These are phyloP conservation scores for Juglanconis oblonga DNA, from an alignment of 2,329 filamentous ascomycete species.

Conservation along the genomic window DNA sequence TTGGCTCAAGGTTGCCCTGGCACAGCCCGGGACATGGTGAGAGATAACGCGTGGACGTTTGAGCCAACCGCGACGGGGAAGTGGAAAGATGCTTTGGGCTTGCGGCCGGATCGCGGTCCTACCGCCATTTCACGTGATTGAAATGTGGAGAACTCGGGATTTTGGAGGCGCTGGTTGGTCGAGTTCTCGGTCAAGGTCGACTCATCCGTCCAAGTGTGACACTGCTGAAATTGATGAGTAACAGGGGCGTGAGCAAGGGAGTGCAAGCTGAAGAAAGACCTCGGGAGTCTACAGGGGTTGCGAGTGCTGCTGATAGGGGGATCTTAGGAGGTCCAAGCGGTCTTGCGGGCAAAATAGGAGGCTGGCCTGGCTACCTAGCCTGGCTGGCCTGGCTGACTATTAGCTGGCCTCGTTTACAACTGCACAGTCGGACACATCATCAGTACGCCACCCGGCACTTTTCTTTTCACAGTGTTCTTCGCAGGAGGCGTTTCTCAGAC, in stretches of 20 bases:
- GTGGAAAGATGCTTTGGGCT: not conserved
- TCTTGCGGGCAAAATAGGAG: not conserved
- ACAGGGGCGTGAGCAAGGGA: constrained; percentile 7
- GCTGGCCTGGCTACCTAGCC: too few species aligned
- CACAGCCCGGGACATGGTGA: constrained; percentile 6
- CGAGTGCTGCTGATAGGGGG: not conserved
- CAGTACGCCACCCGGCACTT: not conserved
- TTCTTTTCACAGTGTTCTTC: not conserved
- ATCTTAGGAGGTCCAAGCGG: not conserved
- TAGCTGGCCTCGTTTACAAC: too few species aligned
- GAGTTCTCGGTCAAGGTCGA: constrained; percentile 6
- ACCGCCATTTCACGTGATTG: constrained; percentile 13
- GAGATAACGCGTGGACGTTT: constrained; percentile 13
- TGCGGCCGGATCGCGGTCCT: not conserved
- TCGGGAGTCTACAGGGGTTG: constrained; percentile 2
- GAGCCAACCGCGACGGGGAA: constrained; percentile 15
- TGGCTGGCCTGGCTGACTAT: too few species aligned
- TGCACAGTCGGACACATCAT: not conserved
- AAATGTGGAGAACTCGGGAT: not conserved
- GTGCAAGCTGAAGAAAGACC: not conserved
- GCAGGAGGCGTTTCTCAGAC: not conserved
- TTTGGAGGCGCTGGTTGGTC: constrained; percentile 4
- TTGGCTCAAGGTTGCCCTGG: constrained; percentile 13
- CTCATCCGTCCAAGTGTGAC: constrained; percentile 17
- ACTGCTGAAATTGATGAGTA: constrained; percentile 8